Base-by-base conservation (phyloP, 176 grass and related monocot genomes). In the Carex myosuroides region DNA sequence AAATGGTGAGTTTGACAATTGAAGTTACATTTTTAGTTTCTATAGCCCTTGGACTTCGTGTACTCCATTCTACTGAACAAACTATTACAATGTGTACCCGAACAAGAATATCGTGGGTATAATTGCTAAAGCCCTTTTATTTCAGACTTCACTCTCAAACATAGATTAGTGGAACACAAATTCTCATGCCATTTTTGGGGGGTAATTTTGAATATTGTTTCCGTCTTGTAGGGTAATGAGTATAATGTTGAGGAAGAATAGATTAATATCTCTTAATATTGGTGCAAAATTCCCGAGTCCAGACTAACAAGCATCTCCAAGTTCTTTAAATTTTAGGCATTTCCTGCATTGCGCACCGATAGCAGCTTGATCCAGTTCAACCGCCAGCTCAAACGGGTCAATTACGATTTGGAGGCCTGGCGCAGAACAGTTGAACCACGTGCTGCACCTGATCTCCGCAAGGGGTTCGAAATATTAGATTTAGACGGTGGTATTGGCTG, bases 361-460 rank as follows among this genome's bases (percentile, higher is more conserved):
- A 92, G 86, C 85, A 95, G 83, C 83, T 87, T 99, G 54, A 93
- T 99, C 82, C 96, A 99, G 73, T 99, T 99, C 44, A 99, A 99
- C 29, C 96, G 93, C 29, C 96, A 99, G 88, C 87, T 99, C 53
- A 99, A 99, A 87, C 85, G 96, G 70, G 91, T 88, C 0, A 79
- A 79, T 1, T 99, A 99, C 2, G 87, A 99, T 82, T 79, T 99
- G 32, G 83, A 90, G 42, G 86, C 93, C 22, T 95, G 96, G 93
- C 91, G 96, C 66, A 89, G 84, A 33, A 79, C 88, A 37, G 93
- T 99, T 37, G 96, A 99, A 61, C 91, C 96, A 76, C 93, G 96
- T 64, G 96, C 96, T 3, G 60, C 80, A 3, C 86, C 87, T 55
- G 96, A 99, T 14, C 88, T 95, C 5, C 88, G 93, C 7, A 94